A percentile compares a stretch with the other conserved stretches of the same genome.
Conservation (phyloP, 2,329 filamentous ascomycete species). For the Colletotrichum phormii region DNA sequence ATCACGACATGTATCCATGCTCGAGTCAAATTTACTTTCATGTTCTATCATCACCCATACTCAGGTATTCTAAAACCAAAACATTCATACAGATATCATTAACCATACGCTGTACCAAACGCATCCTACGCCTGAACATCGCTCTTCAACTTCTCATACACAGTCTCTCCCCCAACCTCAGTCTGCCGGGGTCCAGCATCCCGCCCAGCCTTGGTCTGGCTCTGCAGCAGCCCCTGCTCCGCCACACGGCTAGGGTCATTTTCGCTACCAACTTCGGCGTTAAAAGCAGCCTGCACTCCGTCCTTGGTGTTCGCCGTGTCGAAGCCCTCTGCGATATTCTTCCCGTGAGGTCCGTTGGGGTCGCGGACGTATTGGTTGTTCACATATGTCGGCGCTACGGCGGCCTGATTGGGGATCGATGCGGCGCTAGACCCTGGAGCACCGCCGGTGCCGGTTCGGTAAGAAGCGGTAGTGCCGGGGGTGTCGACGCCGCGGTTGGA, state of each 20-base stretch:
- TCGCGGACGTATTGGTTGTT: slow-evolving; percentile 47
- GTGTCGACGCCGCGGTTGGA: slow-evolving; percentile 66
- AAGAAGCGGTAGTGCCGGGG: slow-evolving; percentile 50
- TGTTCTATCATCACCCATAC: not conserved
- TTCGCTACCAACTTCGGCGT: slow-evolving; percentile 57
- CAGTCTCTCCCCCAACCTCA: slow-evolving; percentile 41
- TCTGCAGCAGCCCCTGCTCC: slow-evolving; percentile 53
- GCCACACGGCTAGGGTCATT: slow-evolving; percentile 60
- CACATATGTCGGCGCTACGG: slow-evolving; percentile 53
- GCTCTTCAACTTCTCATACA: slow-evolving; percentile 46
- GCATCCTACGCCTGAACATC: slow-evolving; percentile 26
- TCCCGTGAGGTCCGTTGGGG: slow-evolving; percentile 53
- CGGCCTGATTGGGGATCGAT: slow-evolving; percentile 36
- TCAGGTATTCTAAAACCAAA: not conserved
- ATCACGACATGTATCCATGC: too few relatives aligned
- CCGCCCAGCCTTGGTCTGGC: slow-evolving; percentile 39
- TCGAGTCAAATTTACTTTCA: not conserved
- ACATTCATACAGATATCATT: slow-evolving; percentile 23
- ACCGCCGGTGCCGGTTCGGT: slow-evolving; percentile 8
- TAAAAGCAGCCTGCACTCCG: slow-evolving; percentile 52
- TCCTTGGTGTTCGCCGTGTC: slow-evolving; percentile 48
- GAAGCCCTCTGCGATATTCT: slow-evolving; percentile 53
- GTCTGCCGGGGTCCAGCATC: slow-evolving; percentile 43
- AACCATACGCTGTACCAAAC: not conserved
- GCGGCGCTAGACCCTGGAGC: slow-evolving; percentile 20